Base-by-base conservation (phyloP, 1,284 basidiomycete genomes). In the Cryptococcus sp. region DNA sequence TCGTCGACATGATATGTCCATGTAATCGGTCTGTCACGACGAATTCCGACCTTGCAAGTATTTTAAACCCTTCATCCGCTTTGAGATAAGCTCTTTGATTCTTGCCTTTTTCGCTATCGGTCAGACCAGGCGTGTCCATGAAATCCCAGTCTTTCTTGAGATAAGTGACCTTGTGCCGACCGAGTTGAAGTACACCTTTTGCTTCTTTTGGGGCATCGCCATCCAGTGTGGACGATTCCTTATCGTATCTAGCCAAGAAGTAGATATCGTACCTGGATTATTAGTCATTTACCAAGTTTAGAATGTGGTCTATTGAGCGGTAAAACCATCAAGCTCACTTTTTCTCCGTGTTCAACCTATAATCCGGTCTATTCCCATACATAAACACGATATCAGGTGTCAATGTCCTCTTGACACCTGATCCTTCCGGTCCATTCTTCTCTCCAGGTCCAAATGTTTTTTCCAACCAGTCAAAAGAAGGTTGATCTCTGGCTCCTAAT, bases 381-480 rank as follows among this genome's bases (percentile, higher is more conserved):
- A 32, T 32, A 14, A 30, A 47, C 23, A 47, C 46, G 23, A 47
- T 47, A 32, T 47, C 46, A n/a, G 46, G 46, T 13, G 46, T 47
- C n/a, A 47, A 31, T 32, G 46, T 47, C 46, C 46, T 47, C 14
- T 7, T 32, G 4, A 47, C 46, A 13, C 23, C 46, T 6, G 46
- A 30, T 15, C 32, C 46, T 31, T 30, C 14, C 23, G 8, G 32
- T 11, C 46, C 46, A 32, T 47, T 47, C 32, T n/a, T 36, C 35
- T 49, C 48, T n/a, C 35, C 37, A 1, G 48, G 48, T 31, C 48
- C 48, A 49, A 49, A 49, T n/a, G 32, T 49, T 35, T 49, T 13
- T 33, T 49, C 48, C n/a, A 49, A 35, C 48, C 48, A 49, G 36
- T 49, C 48, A 5, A 36, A 49, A n/a, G 48, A 49, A 8, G 32